A percentile compares a stretch with the other conserved stretches of the same genome.
These are phyloP conservation scores for Ramaria sp. DNA, from an alignment of 768 basidiomycete species.

Conservation along the genomic window DNA sequence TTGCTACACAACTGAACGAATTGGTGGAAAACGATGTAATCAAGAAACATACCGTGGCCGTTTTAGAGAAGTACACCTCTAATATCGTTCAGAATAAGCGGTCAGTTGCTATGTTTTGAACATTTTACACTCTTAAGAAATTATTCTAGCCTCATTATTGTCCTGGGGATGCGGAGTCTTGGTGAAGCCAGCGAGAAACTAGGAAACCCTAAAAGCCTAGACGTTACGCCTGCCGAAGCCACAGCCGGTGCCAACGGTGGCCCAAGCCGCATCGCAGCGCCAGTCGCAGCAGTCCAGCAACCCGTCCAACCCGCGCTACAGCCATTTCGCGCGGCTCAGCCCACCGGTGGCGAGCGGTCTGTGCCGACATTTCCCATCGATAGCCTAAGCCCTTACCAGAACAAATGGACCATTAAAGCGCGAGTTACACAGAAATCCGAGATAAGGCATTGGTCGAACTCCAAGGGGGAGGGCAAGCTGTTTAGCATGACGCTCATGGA, in stretches of 20 bases:
- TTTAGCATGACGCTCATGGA: constrained; percentile 94
- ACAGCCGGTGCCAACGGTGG: constrained; percentile 15
- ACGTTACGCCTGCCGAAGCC: constrained; percentile 27
- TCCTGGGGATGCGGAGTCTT: constrained; percentile 55
- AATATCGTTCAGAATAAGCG: constrained; percentile 78
- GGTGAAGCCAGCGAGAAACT: constrained; percentile 55
- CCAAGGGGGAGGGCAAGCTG: constrained; percentile 85
- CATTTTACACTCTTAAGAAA: not conserved
- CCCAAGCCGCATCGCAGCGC: constrained; percentile 14
- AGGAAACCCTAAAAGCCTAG: constrained; percentile 43
- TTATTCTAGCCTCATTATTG: constrained; percentile 59
- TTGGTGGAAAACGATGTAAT: constrained; percentile 57
- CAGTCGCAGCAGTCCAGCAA: constrained; percentile 9
- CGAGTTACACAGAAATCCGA: constrained; percentile 86
- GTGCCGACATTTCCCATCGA: constrained; percentile 72
- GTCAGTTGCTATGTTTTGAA: constrained; percentile 31
- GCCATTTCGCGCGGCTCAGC: constrained; percentile 14
- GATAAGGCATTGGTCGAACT: constrained; percentile 81
- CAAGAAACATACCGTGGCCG: constrained; percentile 54
- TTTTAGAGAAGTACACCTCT: constrained; percentile 65
- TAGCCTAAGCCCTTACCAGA: constrained; percentile 90
- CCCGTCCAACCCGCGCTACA: constrained; percentile 14
- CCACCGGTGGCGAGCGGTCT: constrained; percentile 15
- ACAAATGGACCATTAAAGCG: constrained; percentile 97
- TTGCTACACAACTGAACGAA: constrained; percentile 81